A percentile compares a stretch with the other conserved stretches of the same genome.
Conservation (phyloP, 2,329 filamentous ascomycete genomes). For the Verticillium alfalfae region DNA sequence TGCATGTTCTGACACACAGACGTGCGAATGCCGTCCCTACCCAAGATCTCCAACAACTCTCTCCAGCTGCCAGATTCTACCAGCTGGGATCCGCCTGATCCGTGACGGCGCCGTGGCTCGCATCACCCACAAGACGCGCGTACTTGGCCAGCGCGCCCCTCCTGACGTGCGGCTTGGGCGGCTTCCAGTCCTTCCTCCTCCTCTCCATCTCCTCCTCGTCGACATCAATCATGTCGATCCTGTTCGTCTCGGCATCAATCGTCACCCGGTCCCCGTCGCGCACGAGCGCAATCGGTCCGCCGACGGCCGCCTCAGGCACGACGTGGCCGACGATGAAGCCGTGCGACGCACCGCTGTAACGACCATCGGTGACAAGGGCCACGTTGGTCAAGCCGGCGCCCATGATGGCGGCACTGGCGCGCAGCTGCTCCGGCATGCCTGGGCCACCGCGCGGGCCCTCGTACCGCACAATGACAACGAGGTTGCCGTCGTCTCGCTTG, state of each 20-base stretch:
- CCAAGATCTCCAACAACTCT: too few relatives aligned
- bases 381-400: conserved; percentile 83
- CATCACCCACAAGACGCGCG: conserved; percentile 79
- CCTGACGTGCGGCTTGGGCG: conserved; percentile 67
- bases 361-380: conserved; percentile 85
- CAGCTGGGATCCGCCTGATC: conserved; percentile 41
- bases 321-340: conserved; percentile 94
- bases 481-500: conserved; percentile 56
- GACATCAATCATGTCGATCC: conserved; percentile 60
- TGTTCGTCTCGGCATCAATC: conserved; percentile 79
- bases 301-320: conserved; percentile 81
- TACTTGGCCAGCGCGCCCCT: conserved; percentile 89
- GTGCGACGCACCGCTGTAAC: conserved; percentile 83
- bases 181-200: conserved; percentile 62
- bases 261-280: conserved; percentile 75
- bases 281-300: conserved; percentile 83
- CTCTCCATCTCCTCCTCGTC: conserved; percentile 63
- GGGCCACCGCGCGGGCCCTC: conserved; percentile 91
- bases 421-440: conserved; percentile 93
- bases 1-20: too few relatives aligned
- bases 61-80: conserved; percentile 2
- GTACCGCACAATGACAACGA: conserved; percentile 87
- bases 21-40: too few relatives aligned
- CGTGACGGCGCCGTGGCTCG: conserved; percentile 85
- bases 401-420: conserved; percentile 85